Percentiles rank a stretch among this genome's conserved stretches.
Evolutionary conservation across 768 basidiomycete genomes (phyloP).

Genomic region (Serendipita sp.): DNA sequence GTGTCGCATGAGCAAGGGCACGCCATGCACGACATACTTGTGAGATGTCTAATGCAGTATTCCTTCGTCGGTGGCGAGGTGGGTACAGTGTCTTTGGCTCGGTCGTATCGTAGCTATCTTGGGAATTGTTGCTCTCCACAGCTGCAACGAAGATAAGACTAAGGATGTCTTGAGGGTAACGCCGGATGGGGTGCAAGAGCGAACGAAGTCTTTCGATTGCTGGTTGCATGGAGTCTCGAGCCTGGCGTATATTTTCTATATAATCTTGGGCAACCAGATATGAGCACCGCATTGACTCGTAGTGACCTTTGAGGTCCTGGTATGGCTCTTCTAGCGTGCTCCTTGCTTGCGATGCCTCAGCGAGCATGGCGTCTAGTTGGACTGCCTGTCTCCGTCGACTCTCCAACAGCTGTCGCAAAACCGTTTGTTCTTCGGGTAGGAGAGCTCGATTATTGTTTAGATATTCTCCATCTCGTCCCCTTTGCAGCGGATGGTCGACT

Average conservation of each 20-base stretch:
- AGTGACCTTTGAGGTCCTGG: neutral
- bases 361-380: neutral
- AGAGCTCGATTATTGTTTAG: neutral
- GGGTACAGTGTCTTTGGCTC: neutral
- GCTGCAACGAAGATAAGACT: neutral
- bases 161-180: constrained; percentile 3
- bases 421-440: neutral
- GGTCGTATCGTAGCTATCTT: neutral
- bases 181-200: neutral
- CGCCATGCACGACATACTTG: constrained; percentile 1
- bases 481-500: too few relatives aligned
- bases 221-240: neutral
- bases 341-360: neutral
- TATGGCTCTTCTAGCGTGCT: neutral
- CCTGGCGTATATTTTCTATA: neutral
- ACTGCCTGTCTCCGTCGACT: neutral
- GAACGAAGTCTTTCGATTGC: neutral
- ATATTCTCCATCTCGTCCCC: too few relatives aligned
- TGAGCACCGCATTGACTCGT: neutral
- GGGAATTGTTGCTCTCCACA: neutral
- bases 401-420: neutral
- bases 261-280: neutral
- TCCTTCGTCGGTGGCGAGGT: neutral
- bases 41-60: neutral
- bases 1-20: neutral